phyloP scores from a whole-genome alignment of 352 stramenopile genomes.

The Aphanomyces invadans region DNA sequence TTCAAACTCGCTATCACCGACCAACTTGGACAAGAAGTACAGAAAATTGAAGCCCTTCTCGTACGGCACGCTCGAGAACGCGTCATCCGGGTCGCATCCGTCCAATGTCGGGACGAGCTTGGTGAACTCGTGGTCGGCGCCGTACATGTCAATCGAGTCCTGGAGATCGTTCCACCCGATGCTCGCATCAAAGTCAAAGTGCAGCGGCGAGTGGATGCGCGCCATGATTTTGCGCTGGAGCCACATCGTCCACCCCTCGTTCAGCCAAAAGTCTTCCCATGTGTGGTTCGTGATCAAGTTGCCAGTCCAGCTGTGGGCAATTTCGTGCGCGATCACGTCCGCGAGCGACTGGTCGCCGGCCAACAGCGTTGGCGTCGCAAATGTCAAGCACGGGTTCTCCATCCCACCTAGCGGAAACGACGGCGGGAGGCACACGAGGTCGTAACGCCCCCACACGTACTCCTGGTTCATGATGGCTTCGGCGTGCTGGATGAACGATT shows the following conservation, averaged over 20 bases:
- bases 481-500: constrained; percentile 87
- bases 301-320: constrained; percentile 93
- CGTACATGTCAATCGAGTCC: constrained; percentile 41
- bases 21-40: constrained; percentile 32
- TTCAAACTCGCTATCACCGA: constrained; percentile 58
- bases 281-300: constrained; percentile 96
- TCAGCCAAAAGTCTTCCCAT: constrained; percentile 97
- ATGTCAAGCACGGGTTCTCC: constrained; percentile 87
- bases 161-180: constrained; percentile 41
- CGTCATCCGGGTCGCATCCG: constrained; percentile 91
- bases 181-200: constrained; percentile 41
- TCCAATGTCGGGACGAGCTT: constrained; percentile 50
- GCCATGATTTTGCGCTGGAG: constrained; percentile 96
- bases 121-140: constrained; percentile 72
- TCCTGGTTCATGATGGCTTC: constrained; percentile 87
- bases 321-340: constrained; percentile 97
- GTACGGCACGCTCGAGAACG: constrained; percentile 92
- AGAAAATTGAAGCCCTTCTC: constrained; percentile 87
- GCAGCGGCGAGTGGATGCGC: constrained; percentile 30
- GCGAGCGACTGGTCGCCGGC: constrained; percentile 92
- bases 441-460: constrained; percentile 96
- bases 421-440: constrained; percentile 95
- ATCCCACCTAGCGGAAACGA: constrained; percentile 86
- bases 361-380: constrained; percentile 95
- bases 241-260: constrained; percentile 97